These are phyloP conservation scores for Candida endomychidarum DNA, from an alignment of 805 yeast species.

Conservation along the genomic window DNA sequence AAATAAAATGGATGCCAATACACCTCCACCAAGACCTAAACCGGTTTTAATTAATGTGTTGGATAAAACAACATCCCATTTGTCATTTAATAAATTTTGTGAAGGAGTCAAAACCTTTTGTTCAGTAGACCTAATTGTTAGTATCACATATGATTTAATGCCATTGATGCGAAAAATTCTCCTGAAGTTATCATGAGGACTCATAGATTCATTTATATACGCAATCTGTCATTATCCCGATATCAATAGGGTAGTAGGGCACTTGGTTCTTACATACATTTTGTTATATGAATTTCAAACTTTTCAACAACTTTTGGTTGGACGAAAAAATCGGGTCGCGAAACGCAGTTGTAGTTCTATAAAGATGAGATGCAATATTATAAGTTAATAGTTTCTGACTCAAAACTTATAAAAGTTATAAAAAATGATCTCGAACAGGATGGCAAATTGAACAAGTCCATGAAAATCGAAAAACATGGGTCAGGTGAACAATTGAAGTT, in stretches of 20 bases:
- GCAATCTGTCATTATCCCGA: too few relatives aligned
- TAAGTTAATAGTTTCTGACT: constrained; percentile 3
- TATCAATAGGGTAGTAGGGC: too few relatives aligned
- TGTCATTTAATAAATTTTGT: constrained; percentile 60
- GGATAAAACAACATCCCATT: constrained; percentile 96
- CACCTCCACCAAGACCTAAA: constrained; percentile 95
- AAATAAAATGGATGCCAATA: constrained; percentile 81
- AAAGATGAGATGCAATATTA: constrained; percentile 8
- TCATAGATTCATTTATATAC: too few relatives aligned
- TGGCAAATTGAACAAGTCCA: constrained; percentile 5
- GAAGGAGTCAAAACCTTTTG: constrained; percentile 46
- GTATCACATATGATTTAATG: constrained; percentile 9
- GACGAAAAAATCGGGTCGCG: constrained; percentile 12
- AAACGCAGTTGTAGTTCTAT: constrained; percentile 1
- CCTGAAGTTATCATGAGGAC: too few relatives aligned
- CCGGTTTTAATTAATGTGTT: constrained; percentile 94
- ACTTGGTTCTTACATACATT: neutral
- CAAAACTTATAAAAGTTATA: neutral
- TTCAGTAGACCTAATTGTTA: constrained; percentile 26
- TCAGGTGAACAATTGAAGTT: neutral
- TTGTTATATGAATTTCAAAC: constrained; percentile 1
- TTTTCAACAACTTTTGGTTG: constrained; percentile 14
- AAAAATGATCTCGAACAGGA: constrained; percentile 6
- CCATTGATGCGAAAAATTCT: neutral
- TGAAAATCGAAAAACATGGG: constrained; percentile 3